Conservation (phyloP, 2,329 filamentous ascomycete species). For the Xylariaceae sp. region DNA sequence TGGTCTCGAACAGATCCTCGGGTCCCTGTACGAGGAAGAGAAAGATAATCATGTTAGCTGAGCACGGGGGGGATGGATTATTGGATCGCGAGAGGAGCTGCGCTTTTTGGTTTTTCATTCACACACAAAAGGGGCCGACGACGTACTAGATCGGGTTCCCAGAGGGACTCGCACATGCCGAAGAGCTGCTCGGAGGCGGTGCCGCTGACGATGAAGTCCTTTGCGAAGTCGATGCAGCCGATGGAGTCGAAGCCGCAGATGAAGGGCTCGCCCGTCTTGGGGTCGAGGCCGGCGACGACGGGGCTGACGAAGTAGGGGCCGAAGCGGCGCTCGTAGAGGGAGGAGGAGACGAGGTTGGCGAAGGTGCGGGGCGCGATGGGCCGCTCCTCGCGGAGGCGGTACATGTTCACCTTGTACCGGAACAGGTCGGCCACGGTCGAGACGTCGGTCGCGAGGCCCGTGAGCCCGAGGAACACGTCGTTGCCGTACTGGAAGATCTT, state of each 20-base stretch:
- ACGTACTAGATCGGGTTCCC: constrained; percentile 92
- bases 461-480: constrained; percentile 91
- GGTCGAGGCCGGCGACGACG: constrained; percentile 90
- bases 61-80: not conserved
- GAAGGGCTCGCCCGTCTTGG: constrained; percentile 89
- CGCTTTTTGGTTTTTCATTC: no score
- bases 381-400: constrained; percentile 95
- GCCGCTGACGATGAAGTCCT: constrained; percentile 97
- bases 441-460: constrained; percentile 93
- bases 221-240: constrained; percentile 98
- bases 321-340: constrained; percentile 91
- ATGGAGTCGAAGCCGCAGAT: constrained; percentile 99
- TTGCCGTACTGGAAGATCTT: constrained; percentile 98
- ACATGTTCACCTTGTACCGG: constrained; percentile 99
- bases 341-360: constrained; percentile 88
- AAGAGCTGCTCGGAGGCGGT: constrained; percentile 97
- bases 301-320: constrained; percentile 95
- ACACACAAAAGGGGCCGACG: no score
- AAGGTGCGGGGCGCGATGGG: constrained; percentile 91
- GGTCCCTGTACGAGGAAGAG: constrained; percentile 53
- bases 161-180: constrained; percentile 95
- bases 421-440: constrained; percentile 92
- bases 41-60: constrained; percentile 3
- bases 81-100: no score
- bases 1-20: constrained; percentile 96